Base-by-base conservation (phyloP, 1,139 yeast genomes). In the Candida freyschussii region DNA sequence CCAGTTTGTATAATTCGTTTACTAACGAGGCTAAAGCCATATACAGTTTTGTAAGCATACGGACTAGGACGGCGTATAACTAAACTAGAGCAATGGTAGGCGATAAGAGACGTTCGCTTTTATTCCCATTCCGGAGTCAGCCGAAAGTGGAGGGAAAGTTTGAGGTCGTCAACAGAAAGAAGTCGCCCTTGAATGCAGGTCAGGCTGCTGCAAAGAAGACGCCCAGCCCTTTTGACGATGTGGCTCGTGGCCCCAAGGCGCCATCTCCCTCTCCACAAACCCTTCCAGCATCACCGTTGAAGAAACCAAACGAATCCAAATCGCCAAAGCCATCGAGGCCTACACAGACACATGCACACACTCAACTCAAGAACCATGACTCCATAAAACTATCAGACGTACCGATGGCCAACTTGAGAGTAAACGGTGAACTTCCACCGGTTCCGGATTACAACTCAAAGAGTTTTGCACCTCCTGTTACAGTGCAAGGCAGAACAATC, bases 131-230 rank as follows among this genome's bases (percentile, higher is more conserved):
- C 32, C 32, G 41, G 16, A 17, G 34, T 1, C 30, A 32, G 21
- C 27, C 32, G 26, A 40, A 36, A 33, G 36, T 36, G 15, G 41
- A 41, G 26, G 27, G 44, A 9, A 50, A 44, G 38, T 47, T 48
- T 12, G 55, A 50, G 26, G 54, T 50, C 5, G 40, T 50, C 19
- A 48, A 48, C 35, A 34, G 55, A 13, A 50, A 48, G 41, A 47
- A 46, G 31, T 44, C 47, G 7, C 44, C 45, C 3, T 20, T 40
- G 17, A 17, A 17, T 5, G 32, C 40, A 17, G 25, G 13, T 16
- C 4, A 34, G 17, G 21, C 29, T n/a, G n/a, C 27, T 5, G 12
- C 17, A 17, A 18, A 24, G 13, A 32, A 26, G 14, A 13, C 29
- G 5, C 30, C 39, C 1, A 33, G 27, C 3, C 39, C 36, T 4